Conservation (phyloP, 805 yeast genomes). For the Starmera quercuum region DNA sequence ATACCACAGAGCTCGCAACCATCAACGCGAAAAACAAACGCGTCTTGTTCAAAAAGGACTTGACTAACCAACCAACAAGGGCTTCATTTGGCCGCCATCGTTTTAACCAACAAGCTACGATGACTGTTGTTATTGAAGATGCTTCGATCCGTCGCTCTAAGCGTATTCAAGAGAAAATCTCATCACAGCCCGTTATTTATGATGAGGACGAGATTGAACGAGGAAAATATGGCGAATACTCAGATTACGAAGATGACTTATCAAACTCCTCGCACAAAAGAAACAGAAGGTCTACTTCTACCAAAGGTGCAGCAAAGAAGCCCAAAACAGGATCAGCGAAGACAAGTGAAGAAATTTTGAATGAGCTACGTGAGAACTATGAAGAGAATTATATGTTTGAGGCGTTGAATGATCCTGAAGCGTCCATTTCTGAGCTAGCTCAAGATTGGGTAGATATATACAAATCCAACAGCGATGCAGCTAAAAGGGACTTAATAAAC, state of each 20-base stretch:
- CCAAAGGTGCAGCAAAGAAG: slow-evolving; percentile 3
- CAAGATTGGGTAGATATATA: slow-evolving; percentile 53
- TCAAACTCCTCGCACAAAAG: slow-evolving; percentile 1
- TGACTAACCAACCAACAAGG: background rate
- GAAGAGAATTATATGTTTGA: slow-evolving; percentile 41
- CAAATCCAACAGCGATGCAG: slow-evolving; percentile 31
- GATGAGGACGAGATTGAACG: slow-evolving; percentile 15
- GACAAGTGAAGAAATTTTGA: slow-evolving; percentile 24
- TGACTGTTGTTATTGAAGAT: background rate
- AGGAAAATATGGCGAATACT: slow-evolving; percentile 9
- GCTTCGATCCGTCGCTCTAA: slow-evolving; percentile 17
- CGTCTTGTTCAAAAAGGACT: background rate
- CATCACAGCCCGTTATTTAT: slow-evolving; percentile 12
- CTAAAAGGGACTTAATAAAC: slow-evolving; percentile 60
- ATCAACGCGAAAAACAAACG: background rate
- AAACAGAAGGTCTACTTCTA: slow-evolving; percentile 10
- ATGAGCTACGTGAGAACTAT: slow-evolving; percentile 32
- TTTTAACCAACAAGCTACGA: background rate
- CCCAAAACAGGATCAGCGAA: slow-evolving; percentile 12
- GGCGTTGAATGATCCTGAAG: slow-evolving; percentile 41
- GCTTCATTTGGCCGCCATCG: too few relatives aligned
- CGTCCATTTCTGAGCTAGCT: slow-evolving; percentile 44
- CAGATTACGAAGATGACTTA: slow-evolving; percentile 3
- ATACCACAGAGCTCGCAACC: too few relatives aligned
- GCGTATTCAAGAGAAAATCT: slow-evolving; percentile 11